These are phyloP conservation scores for Rutidosis leptorrhynchoides DNA, from an alignment of 129 eudicot genomes.

Conservation along the genomic window DNA sequence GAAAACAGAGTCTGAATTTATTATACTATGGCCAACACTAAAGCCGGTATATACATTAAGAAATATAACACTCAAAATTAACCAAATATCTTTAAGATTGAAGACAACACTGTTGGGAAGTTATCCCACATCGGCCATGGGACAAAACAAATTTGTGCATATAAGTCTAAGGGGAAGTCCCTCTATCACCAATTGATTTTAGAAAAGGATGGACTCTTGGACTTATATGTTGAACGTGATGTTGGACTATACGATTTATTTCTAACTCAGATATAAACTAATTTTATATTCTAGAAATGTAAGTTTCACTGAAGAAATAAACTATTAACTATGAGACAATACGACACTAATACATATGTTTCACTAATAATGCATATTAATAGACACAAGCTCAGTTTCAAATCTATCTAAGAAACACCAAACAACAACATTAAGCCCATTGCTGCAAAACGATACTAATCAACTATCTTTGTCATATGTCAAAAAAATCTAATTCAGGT, in stretches of 20 bases:
- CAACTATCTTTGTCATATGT: too few relatives aligned
- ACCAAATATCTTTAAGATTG: slow-evolving; percentile 4
- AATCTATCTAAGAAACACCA: background rate
- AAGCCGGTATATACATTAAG: background rate
- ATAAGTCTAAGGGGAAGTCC: too few relatives aligned
- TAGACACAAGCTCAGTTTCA: background rate
- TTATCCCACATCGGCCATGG: too few relatives aligned
- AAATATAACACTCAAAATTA: background rate
- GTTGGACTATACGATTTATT: too few relatives aligned
- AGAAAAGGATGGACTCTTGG: too few relatives aligned
- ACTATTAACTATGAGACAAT: background rate
- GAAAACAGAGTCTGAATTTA: background rate
- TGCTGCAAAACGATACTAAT: slow-evolving; percentile 37
- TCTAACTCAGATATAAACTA: background rate
- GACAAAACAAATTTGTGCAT: too few relatives aligned
- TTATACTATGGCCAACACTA: background rate
- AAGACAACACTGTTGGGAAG: too few relatives aligned
- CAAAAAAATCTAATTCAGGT: slow-evolving; percentile 8
- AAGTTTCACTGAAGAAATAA: background rate
- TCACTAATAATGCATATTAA: background rate
- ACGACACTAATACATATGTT: background rate
- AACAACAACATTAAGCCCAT: background rate
- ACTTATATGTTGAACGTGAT: too few relatives aligned
- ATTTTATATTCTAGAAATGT: background rate
- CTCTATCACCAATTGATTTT: too few relatives aligned